Base-by-base conservation (phyloP, 176 grass and related monocot genomes). In the Pharus latifolius region DNA sequence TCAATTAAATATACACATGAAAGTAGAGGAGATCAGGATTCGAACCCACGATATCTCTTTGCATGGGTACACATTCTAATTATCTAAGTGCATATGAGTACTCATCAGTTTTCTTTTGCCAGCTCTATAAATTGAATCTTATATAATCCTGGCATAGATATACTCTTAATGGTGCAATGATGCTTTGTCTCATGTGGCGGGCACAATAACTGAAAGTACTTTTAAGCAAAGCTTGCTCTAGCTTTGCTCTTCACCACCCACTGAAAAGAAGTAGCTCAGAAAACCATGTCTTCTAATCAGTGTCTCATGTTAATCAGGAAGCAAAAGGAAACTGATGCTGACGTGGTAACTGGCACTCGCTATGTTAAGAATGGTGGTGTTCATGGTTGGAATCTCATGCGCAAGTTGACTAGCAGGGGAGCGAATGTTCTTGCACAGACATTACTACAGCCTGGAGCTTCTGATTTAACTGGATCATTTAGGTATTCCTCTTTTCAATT, bases 361-460 rank as follows among this genome's bases (percentile, higher is more conserved):
- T 99, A 99, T 83, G 87, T 94, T 40, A 82, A 70, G 35, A 94
- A 88, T 9, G 95, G 95, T 74, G 95, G 95, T 65, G 87, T 94
- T 11, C 95, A 99, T 75, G 95, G 95, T 58, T 99, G 95, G 95
- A 99, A 88, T 67, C 87, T 99, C 31, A 86, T 94, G 90, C 87
- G 90, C 43, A 99, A 99, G 61, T 63, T 99, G 49, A 99, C 90
- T 69, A 99, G 95, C 66, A 91, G 95, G 73, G 95, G 95, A 42
- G 95, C 90, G 15, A 99, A 99, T 86, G 95, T 99, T 88, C 95
- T 99, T 51, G 90, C 95, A 69, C 90, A 99, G 69, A 94, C 95
- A 40, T 88, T 99, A 49, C 75, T 99, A 28, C 91, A 75, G 59
- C 90, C 95, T 14, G 90, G 87, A 48, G 95, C 91, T 70, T 94